Base-by-base conservation (phyloP, 352 stramenopile genomes). In the Phytopythium sindhum region DNA sequence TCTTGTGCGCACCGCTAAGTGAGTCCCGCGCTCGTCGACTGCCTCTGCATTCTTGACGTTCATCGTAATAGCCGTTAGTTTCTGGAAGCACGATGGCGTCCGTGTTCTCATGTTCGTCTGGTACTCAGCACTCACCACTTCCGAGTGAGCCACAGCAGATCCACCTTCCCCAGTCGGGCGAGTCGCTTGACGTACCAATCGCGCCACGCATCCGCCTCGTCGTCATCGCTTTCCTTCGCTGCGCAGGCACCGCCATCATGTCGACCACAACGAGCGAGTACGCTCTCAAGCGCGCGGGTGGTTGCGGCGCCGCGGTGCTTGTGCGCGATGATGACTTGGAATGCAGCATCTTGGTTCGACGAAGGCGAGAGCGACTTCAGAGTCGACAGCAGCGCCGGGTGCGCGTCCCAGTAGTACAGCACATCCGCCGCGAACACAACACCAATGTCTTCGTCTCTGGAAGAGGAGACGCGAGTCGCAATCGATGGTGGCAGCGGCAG, bases 391-490 rank as follows among this genome's bases (percentile, higher is more conserved):
- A 89, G 64, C 17, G 56, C 44, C 37, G 82, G 69, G 53, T 91
- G 82, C 1, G 70, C 63, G 11, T 64, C 66, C 82, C 80, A 91
- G 60, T 80, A 72, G 65, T 91, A 91, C 37, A 91, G 51, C 54
- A 91, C 82, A 41, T 91, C 80, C 2, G 74, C 66, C 17, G 78
- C 80, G 28, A 89, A 74, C 12, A 89, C 57, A 1, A 80, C 31
- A 33, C 69, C 55, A 5, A 81, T 26, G 17, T 23, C 9, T 21
- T 55, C 47, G 23, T 39, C 5, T 29, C 35, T 35, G 15, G 61
- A 23, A 12, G 10, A 5, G 29, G 14, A 8, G 14, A 23, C 12
- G 11, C 42, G 11, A n/a, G 7, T 39, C 17, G 28, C 33, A 21
- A 57, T 14, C 29, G 15, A 1, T 7, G 19, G 51, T 23, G 65